Conservation (phyloP, 1,284 basidiomycete genomes). For the Blastosporella zonata region DNA sequence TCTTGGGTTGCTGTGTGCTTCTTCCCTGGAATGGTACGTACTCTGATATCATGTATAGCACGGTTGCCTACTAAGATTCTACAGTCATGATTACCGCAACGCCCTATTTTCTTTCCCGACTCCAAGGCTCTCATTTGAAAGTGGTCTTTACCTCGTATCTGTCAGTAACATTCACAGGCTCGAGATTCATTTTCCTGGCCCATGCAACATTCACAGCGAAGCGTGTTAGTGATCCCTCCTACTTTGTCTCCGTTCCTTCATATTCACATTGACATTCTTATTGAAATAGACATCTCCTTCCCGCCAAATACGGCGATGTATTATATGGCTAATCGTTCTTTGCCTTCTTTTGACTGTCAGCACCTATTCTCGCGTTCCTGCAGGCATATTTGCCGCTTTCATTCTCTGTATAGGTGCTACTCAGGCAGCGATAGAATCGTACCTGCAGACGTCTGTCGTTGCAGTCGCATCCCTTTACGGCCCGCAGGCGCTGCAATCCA, state of each 20-base stretch:
- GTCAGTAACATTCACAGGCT: constrained; percentile 57
- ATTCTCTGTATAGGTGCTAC: constrained; percentile 54
- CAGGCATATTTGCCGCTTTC: constrained; percentile 59
- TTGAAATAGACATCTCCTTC: constrained; percentile 46
- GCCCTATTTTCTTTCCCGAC: constrained; percentile 66
- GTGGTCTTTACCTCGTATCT: constrained; percentile 68
- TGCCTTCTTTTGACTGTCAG: constrained; percentile 54
- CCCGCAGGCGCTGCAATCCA: constrained; percentile 58
- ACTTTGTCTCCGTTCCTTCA: background rate
- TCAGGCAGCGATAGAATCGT: constrained; percentile 58
- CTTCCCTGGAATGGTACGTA: constrained; percentile 76
- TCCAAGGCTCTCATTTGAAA: constrained; percentile 52
- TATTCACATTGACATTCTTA: constrained; percentile 6
- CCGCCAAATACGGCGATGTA: constrained; percentile 42
- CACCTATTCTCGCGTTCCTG: constrained; percentile 52
- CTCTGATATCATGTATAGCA: background rate
- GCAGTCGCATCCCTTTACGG: constrained; percentile 74
- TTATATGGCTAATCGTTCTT: constrained; percentile 46
- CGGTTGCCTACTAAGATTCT: constrained; percentile 8
- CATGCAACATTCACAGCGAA: constrained; percentile 67
- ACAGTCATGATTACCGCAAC: constrained; percentile 73
- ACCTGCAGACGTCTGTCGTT: constrained; percentile 65
- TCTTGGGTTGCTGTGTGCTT: constrained; percentile 69
- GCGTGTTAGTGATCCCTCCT: constrained; percentile 41
- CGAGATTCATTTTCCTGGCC: constrained; percentile 65